These are phyloP conservation scores for Mycosphaerella arachidis DNA, from an alignment of 2,329 filamentous ascomycete species.

Conservation along the genomic window DNA sequence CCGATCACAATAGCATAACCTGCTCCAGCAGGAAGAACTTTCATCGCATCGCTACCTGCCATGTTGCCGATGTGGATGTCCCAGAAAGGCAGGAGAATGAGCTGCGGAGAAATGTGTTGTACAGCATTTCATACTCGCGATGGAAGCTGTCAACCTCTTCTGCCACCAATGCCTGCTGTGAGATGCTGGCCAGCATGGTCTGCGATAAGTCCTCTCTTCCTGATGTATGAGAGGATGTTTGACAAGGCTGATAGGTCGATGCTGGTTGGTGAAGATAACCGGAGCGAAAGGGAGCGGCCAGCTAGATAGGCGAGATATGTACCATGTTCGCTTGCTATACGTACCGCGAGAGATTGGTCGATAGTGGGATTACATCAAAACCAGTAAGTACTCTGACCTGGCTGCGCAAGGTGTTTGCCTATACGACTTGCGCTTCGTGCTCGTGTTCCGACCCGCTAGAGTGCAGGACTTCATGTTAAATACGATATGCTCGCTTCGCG, in stretches of 20 bases:
- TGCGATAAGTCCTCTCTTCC: background rate
- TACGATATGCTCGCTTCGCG: too few species aligned
- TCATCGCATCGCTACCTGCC: slow-evolving; percentile 10
- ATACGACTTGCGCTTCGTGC: too few species aligned
- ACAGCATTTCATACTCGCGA: background rate
- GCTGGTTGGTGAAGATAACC: background rate
- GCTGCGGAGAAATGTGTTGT: background rate
- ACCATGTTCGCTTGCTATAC: too few species aligned
- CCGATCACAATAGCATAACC: slow-evolving; percentile 63
- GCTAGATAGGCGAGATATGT: background rate
- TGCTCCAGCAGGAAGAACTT: slow-evolving; percentile 16
- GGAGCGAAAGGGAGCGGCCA: background rate
- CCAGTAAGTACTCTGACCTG: too few species aligned
- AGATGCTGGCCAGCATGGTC: background rate
- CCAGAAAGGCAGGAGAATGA: background rate
- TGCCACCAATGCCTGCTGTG: background rate
- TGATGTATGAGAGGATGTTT: background rate
- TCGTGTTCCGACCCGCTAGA: too few species aligned
- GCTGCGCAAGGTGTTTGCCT: too few species aligned
- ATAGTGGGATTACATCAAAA: too few species aligned
- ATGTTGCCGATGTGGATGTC: background rate
- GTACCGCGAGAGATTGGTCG: too few species aligned
- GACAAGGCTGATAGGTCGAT: background rate
- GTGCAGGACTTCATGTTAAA: too few species aligned
- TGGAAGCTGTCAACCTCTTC: background rate